Conservation (phyloP, 306 rosid species). For the Prunus armeniaca region DNA sequence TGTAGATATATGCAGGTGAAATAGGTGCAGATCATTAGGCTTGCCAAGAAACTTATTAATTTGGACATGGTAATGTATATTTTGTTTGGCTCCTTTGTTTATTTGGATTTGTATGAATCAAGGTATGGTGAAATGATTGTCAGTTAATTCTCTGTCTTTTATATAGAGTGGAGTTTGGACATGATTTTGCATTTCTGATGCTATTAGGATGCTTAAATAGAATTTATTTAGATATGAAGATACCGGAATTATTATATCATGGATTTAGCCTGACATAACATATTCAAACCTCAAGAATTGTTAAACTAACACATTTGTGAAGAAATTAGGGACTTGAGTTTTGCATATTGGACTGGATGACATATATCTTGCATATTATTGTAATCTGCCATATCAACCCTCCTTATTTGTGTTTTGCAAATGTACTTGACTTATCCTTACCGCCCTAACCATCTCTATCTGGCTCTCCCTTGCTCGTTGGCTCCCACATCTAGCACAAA, state of each 20-base stretch:
- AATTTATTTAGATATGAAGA: too few species aligned
- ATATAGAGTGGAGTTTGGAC: background rate
- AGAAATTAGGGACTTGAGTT: background rate
- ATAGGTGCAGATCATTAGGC: too few species aligned
- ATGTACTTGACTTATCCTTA: too few species aligned
- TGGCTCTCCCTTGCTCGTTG: too few species aligned
- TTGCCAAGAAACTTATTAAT: too few species aligned
- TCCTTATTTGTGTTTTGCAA: too few species aligned
- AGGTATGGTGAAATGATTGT: background rate
- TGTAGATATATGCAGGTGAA: too few species aligned
- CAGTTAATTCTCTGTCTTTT: background rate
- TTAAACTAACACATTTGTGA: background rate
- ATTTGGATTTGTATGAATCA: background rate
- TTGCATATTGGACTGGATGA: too few species aligned
- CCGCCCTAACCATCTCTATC: too few species aligned
- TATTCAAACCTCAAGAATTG: background rate
- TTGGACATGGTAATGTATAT: conserved; percentile 46
- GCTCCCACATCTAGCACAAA: background rate
- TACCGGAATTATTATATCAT: background rate
- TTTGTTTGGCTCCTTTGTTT: background rate
- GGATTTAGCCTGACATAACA: background rate
- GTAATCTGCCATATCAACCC: too few species aligned
- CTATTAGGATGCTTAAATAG: too few species aligned
- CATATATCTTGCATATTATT: background rate
- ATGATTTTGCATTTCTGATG: background rate